A percentile compares a stretch with the other conserved stretches of the same genome.
These are phyloP conservation scores for Laguncularia racemosa DNA, from an alignment of 345 rosid genomes.

Conservation along the genomic window DNA sequence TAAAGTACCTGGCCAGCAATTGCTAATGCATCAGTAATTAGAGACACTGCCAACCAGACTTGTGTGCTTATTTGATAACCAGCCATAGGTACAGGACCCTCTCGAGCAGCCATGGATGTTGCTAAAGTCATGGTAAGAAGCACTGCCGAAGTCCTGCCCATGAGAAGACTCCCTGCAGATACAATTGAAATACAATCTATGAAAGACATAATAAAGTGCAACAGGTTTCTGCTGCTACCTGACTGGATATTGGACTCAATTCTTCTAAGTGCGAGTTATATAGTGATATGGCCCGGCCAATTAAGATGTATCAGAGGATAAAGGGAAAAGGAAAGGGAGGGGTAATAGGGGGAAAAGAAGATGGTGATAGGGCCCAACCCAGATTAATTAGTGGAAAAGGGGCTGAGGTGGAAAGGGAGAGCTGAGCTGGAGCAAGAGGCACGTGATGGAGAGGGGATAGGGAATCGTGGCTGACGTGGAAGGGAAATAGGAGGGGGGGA, in stretches of 20 bases:
- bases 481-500: no score
- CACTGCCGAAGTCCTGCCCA: conserved; percentile 79
- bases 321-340: no score
- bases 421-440: no score
- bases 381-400: no score
- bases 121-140: conserved; percentile 72
- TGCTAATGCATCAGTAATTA: conserved; percentile 93
- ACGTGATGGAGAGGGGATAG: no score
- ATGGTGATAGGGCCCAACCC: no score
- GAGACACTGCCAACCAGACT: conserved; percentile 86
- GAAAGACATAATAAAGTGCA: neutral
- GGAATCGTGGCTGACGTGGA: no score
- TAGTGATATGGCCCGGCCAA: no score
- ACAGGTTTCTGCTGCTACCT: neutral
- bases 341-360: no score
- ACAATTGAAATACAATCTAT: conserved; percentile 3
- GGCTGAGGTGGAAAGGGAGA: no score
- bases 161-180: conserved; percentile 77
- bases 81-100: conserved; percentile 87
- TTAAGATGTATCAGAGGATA: no score
- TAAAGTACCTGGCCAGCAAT: conserved; percentile 91
- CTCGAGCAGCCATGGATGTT: conserved; percentile 83
- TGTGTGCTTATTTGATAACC: conserved; percentile 88
- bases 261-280: neutral
- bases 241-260: neutral